phyloP scores from a whole-genome alignment of 2,329 filamentous ascomycete species.

The Cladosporium cucumerinum region DNA sequence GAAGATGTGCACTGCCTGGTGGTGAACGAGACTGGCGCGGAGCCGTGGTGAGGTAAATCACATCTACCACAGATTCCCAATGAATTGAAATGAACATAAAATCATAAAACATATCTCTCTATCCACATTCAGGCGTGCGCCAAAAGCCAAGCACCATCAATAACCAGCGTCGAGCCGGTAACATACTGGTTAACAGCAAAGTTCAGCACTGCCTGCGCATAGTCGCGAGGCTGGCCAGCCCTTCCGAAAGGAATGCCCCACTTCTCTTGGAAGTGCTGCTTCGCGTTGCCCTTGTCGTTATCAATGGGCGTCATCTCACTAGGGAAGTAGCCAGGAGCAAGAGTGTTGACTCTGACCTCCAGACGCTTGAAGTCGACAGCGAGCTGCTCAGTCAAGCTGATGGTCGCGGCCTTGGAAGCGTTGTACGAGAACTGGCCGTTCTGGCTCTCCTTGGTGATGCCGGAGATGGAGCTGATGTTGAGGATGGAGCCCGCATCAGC shows the following conservation, averaged over 20 bases:
- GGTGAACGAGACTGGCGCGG: constrained; percentile 24
- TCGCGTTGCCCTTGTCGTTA: constrained; percentile 51
- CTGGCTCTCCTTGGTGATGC: constrained; percentile 45
- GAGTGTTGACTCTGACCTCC: constrained; percentile 55
- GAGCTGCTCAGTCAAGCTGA: constrained; percentile 56
- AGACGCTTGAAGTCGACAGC: constrained; percentile 51
- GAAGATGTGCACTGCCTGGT: constrained; percentile 28
- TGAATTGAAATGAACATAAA: not conserved
- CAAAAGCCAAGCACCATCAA: constrained; percentile 60
- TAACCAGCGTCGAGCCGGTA: constrained; percentile 60
- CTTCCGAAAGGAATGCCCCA: constrained; percentile 39
- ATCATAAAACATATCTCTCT: not conserved
- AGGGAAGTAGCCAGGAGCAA: constrained; percentile 57
- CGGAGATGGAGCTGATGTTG: constrained; percentile 46
- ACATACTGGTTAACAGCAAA: constrained; percentile 57
- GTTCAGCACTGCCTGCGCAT: constrained; percentile 55
- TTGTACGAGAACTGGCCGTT: constrained; percentile 48
- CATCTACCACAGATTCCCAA: not conserved
- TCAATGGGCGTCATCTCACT: constrained; percentile 55
- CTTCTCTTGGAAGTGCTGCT: constrained; percentile 37
- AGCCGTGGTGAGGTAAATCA: constrained; percentile 23
- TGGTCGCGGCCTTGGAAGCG: constrained; percentile 48
- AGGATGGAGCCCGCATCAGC: constrained; percentile 42
- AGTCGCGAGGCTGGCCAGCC: constrained; percentile 40
- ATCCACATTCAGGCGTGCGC: constrained; percentile 24